phyloP scores from a whole-genome alignment of 1,139 yeast species.

The Yamadazyma sp. region DNA sequence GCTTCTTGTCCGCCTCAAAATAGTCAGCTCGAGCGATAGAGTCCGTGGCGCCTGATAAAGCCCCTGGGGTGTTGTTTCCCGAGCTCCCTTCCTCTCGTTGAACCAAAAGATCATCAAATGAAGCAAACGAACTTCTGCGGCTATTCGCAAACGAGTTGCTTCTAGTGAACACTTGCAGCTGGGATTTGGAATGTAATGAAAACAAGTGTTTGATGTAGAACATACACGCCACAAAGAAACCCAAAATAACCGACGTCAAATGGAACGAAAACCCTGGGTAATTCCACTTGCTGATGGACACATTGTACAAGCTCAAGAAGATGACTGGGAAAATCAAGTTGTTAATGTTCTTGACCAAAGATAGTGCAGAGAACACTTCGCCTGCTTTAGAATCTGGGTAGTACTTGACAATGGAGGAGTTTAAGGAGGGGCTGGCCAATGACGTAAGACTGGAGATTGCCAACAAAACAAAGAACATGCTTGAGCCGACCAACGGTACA shows the following conservation, averaged over 20 bases:
- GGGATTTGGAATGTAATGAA: slow-evolving; percentile 12
- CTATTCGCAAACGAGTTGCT: slow-evolving; percentile 17
- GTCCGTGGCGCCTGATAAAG: not conserved
- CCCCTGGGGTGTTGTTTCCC: not conserved
- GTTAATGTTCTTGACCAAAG: slow-evolving; percentile 31
- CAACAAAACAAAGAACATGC: slow-evolving; percentile 18
- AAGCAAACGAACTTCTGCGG: slow-evolving; percentile 5
- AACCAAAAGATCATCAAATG: not conserved
- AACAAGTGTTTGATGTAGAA: slow-evolving; percentile 17
- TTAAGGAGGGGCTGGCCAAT: slow-evolving; percentile 31
- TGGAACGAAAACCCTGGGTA: slow-evolving; percentile 21
- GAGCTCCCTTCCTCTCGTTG: not conserved
- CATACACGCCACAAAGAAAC: slow-evolving; percentile 10
- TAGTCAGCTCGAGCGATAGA: slow-evolving; percentile 4
- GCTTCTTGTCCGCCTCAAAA: slow-evolving; percentile 6
- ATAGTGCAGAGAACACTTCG: slow-evolving; percentile 38
- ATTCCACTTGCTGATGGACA: slow-evolving; percentile 17
- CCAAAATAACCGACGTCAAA: slow-evolving; percentile 7
- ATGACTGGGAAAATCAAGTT: slow-evolving; percentile 28
- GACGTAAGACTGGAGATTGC: slow-evolving; percentile 42
- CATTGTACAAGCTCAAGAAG: slow-evolving; percentile 29
- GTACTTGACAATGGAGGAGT: slow-evolving; percentile 35
- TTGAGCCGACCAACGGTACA: slow-evolving; percentile 18
- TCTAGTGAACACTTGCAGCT: slow-evolving; percentile 18
- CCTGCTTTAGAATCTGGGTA: slow-evolving; percentile 42